Conservation (phyloP, 495 filamentous ascomycete species). For the Saxophila tyrrhenica region DNA sequence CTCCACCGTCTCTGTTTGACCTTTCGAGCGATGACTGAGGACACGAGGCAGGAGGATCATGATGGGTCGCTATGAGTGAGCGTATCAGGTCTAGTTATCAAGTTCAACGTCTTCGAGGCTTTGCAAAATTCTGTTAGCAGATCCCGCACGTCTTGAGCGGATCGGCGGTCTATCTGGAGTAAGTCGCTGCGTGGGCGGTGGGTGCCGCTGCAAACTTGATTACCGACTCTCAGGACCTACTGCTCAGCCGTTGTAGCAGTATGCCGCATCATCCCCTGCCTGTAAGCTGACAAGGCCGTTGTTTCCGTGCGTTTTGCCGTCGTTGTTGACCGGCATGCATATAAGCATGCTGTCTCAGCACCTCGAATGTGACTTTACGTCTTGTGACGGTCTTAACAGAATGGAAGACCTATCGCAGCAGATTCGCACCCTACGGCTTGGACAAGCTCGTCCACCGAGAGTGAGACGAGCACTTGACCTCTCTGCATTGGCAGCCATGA, state of each 20-base stretch:
- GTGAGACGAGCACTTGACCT: not conserved
- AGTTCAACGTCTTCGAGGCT: not conserved
- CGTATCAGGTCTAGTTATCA: not conserved
- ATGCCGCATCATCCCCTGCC: not conserved
- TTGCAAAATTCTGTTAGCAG: not conserved
- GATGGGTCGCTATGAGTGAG: not conserved
- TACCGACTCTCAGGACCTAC: not conserved
- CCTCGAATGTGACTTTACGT: not conserved
- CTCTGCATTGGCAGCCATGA: not conserved
- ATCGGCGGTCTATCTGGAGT: not conserved
- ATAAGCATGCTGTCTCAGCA: not conserved
- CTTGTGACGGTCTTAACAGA: constrained; percentile 1
- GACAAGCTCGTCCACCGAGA: constrained; percentile 2
- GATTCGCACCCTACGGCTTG: not conserved
- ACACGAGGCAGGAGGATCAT: not conserved
- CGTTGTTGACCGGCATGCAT: not conserved
- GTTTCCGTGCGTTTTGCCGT: not conserved
- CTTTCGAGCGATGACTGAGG: constrained; percentile 1
- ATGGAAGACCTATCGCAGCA: constrained; percentile 1
- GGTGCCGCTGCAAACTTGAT: not conserved
- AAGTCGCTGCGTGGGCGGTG: not conserved
- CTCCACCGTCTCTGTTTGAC: not conserved
- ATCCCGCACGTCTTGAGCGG: not conserved
- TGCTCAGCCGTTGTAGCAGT: not conserved
- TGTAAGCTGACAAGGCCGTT: constrained; percentile 1